Conservation (phyloP, 108 stramenopile genomes). For the Nannochloropsis salina region DNA sequence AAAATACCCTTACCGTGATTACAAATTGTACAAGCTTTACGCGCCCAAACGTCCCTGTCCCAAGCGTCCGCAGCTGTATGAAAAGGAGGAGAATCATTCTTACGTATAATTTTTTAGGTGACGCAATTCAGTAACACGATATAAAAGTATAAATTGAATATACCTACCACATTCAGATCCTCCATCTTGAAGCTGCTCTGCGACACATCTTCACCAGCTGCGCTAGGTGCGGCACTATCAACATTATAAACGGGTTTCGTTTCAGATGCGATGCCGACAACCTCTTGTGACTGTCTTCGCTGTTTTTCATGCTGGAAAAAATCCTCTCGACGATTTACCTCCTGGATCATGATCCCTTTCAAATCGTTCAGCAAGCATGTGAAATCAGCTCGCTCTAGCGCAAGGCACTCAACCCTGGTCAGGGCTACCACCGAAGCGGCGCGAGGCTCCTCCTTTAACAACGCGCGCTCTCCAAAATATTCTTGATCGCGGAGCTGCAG, state of each 20-base stretch:
- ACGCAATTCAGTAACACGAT: too few relatives aligned
- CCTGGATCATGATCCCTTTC: slow-evolving; percentile 30
- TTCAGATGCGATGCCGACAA: too few relatives aligned
- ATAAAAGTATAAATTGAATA: slow-evolving; percentile 58
- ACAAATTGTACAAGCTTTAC: slow-evolving; percentile 92
- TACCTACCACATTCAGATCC: not conserved
- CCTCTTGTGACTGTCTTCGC: too few relatives aligned
- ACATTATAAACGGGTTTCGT: slow-evolving; percentile 24
- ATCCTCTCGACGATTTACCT: slow-evolving; percentile 37
- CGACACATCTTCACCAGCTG: slow-evolving; percentile 65
- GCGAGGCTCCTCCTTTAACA: slow-evolving; percentile 51
- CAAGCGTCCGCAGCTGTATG: slow-evolving; percentile 75
- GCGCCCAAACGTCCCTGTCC: slow-evolving; percentile 96
- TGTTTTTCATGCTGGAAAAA: not conserved
- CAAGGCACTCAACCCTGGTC: slow-evolving; percentile 44
- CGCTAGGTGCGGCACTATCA: slow-evolving; percentile 63
- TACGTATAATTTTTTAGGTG: slow-evolving; percentile 15
- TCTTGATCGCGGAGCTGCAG: slow-evolving; percentile 47
- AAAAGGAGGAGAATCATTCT: slow-evolving; percentile 57
- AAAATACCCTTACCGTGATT: too few relatives aligned
- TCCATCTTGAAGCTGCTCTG: slow-evolving; percentile 43
- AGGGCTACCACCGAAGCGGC: slow-evolving; percentile 43
- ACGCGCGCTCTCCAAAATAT: slow-evolving; percentile 49
- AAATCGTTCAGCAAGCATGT: slow-evolving; percentile 34
- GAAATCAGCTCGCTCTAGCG: slow-evolving; percentile 49